Evolutionary conservation across 192 early-diverging fungal genomes (phyloP), one percentile per base, ranked within the genome.

Genomic region (Phycomyces blakesleeanus): DNA sequence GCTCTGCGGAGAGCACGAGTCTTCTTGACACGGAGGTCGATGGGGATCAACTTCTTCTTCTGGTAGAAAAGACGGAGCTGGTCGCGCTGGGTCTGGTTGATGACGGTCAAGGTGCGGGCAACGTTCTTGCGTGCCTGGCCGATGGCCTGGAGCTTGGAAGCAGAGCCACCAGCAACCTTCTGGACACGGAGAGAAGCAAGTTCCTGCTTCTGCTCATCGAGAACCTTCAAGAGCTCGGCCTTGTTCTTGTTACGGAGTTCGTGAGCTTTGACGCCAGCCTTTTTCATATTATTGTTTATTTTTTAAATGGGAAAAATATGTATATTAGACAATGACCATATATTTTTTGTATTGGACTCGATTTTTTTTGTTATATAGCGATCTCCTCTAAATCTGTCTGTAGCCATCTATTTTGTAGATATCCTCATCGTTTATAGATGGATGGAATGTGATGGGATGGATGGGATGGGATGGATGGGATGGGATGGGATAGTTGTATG

Each of bases 21-120:
- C 89, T 94, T 94, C 91, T 98, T 98, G 77, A 81, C 82, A 70
- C 97, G 93, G 77, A 98, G 91, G 78, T 98, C 97, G 66, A 94
- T 81, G 61, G 97, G 97, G 47, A 85, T 71, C 85, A 92, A 93
- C 89, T 98, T 98, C 88, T 94, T 97, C 74, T 87, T 85, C 73
- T 90, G 87, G 87, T 94, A 98, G 87, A 88, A 89, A 57, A 85
- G 75, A 69, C 92, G 91, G 59, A 94, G 87, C 78, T 93, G 86
- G 37, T 87, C 88, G 64, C 94, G 91, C 73, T 92, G 86, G 73
- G 89, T 91, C 76, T 97, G 93, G 85, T 84, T 89, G 78, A 97
- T 96, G 71, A 96, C 95, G 42, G 97, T 98, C 77, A 93, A 84
- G 57, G 95, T 91, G 58, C 92, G 87, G 61, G 94, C 95, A 78